A percentile compares a stretch with the other conserved stretches of the same genome.
Conservation (phyloP, 2,329 filamentous ascomycete genomes). For the Aureobasidium namibiae region DNA sequence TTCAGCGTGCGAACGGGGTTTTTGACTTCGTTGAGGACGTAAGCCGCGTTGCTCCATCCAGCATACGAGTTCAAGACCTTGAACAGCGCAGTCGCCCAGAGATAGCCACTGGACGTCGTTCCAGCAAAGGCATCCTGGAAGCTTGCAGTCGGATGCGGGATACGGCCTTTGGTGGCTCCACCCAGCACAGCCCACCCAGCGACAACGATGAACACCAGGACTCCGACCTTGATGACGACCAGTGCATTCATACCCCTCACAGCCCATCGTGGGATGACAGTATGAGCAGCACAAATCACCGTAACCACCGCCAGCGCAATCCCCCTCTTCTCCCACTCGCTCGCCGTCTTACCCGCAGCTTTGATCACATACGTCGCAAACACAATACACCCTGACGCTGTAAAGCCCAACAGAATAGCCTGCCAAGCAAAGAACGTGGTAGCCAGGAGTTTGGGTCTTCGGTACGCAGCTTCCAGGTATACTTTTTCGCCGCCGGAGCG, state of each 20-base stretch:
- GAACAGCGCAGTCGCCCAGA: conserved; percentile 58
- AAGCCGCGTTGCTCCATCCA: conserved; percentile 58
- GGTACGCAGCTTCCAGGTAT: conserved; percentile 63
- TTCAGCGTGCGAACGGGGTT: conserved; percentile 45
- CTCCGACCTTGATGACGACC: background rate
- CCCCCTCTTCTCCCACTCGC: conserved; percentile 20
- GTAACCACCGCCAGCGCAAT: conserved; percentile 42
- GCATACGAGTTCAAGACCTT: conserved; percentile 62
- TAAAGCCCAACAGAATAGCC: conserved; percentile 54
- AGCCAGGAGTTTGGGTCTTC: conserved; percentile 53
- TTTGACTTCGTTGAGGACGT: conserved; percentile 63
- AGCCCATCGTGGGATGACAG: conserved; percentile 25
- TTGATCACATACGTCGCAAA: conserved; percentile 13
- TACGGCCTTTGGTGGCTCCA: conserved; percentile 16
- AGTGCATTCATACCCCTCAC: background rate
- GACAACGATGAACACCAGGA: conserved; percentile 12
- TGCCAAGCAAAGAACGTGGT: conserved; percentile 57
- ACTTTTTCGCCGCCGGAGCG: conserved; percentile 60
- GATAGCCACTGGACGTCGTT: conserved; percentile 53
- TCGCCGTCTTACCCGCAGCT: conserved; percentile 9
- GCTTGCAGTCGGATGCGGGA: background rate
- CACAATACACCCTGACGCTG: conserved; percentile 29
- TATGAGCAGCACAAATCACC: conserved; percentile 30
- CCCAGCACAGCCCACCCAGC: conserved; percentile 29
- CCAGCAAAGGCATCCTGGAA: background rate